Base-by-base conservation (phyloP, 2,329 filamentous ascomycete species). In the Talaromyces sp. region DNA sequence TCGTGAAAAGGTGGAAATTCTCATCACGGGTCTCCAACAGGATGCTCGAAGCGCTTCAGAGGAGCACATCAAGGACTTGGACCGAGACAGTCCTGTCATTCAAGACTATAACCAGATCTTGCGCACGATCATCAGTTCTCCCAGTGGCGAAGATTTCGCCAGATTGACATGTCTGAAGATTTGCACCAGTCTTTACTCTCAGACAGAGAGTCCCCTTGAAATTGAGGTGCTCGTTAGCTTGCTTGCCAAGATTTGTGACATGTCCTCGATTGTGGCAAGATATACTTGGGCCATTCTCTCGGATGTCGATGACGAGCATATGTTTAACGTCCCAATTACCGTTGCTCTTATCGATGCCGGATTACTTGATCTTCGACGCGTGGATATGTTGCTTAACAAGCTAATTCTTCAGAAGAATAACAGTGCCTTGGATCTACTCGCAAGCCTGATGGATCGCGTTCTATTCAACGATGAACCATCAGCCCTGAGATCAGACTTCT, bases 401-500 rank as follows among this genome's bases (percentile, higher is more conserved):
- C 87, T 90, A 1, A 83, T 98, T 22, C 82, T 87, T 63, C 84
- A 89, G 64, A 87, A 88, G 66, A 91, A 93, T 67, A 84, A 88
- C 8, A 85, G 85, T 24, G 91, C 90, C 1, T 80, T 97, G 3
- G 87, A 92, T 64, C 90, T 96, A 74, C 83, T 98, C n/a, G 87
- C 89, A 60, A 88, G 89, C 50, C 82, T 97, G 50, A 83, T 97
- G 68, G 90, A 95, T 69, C 86, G 92, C 50, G 86, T 93, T 0
- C 81, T 97, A 9, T 85, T 96, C 59, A 91, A 87, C 69, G 91
- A 93, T 57, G 87, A 89, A 52, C 91, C 92, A 0, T 86, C 90
- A 45, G 90, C 90, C 1, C 81, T 97, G 57, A 90, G 92, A 70
- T 89, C 93, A 1, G 93, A 98, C 78, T 96, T 97, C 73, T 89